These are phyloP conservation scores for Sporothrix mexicana DNA, from an alignment of 2,329 filamentous ascomycete species.

Conservation along the genomic window DNA sequence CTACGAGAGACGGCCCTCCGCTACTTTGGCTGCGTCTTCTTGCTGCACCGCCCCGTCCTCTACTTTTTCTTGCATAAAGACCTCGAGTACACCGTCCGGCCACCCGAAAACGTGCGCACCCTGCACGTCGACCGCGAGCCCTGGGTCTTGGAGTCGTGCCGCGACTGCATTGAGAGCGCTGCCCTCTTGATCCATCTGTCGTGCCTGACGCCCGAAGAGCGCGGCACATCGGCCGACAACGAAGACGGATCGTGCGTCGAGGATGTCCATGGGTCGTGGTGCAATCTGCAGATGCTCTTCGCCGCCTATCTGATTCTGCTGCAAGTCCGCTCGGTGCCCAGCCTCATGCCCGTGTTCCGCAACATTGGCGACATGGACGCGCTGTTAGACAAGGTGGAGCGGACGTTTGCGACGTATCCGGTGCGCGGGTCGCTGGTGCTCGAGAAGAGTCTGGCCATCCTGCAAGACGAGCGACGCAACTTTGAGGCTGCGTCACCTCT, in stretches of 20 bases:
- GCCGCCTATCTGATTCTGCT: conserved; percentile 15
- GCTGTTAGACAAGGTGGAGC: conserved; percentile 21
- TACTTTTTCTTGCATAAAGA: conserved; percentile 7
- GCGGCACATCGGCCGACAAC: neutral
- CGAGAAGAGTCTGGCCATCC: conserved; percentile 7
- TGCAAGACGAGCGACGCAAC: conserved; percentile 17
- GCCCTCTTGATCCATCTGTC: neutral
- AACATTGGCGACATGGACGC: conserved; percentile 16
- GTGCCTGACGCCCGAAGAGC: conserved; percentile 3
- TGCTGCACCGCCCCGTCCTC: conserved; percentile 19
- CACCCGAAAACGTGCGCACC: neutral
- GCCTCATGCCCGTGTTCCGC: conserved; percentile 19
- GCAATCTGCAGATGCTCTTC: conserved; percentile 9
- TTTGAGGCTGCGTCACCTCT: neutral
- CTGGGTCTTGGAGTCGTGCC: conserved; percentile 13
- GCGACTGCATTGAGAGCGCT: conserved; percentile 22
- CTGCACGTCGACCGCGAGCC: conserved; percentile 14
- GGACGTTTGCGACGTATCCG: conserved; percentile 16
- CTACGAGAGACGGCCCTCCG: neutral
- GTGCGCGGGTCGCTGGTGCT: conserved; percentile 12
- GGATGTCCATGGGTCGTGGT: conserved; percentile 7
- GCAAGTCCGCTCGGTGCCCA: neutral
- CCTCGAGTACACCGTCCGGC: neutral
- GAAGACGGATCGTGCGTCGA: neutral
- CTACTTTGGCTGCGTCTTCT: conserved; percentile 21